These are phyloP conservation scores for Pyrenopolyporus hunteri DNA, from an alignment of 495 filamentous ascomycete species.

Conservation along the genomic window DNA sequence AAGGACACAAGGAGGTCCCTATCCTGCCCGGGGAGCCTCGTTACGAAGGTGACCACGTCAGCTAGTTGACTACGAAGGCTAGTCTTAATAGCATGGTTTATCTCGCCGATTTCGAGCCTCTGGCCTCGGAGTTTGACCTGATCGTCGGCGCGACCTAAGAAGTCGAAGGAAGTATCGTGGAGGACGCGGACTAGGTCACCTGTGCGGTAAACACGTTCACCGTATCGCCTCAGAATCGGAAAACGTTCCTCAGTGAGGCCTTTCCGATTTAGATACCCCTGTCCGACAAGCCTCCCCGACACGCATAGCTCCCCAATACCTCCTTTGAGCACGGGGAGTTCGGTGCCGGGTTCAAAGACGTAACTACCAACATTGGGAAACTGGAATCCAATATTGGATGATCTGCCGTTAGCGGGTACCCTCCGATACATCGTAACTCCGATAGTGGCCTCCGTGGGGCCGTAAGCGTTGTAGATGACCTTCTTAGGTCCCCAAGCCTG, in stretches of 20 bases:
- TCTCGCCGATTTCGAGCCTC: constrained; percentile 77
- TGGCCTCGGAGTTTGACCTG: constrained; percentile 83
- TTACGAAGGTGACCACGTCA: constrained; percentile 70
- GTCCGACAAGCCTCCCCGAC: constrained; percentile 82
- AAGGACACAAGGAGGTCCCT: constrained; percentile 76
- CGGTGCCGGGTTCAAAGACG: constrained; percentile 72
- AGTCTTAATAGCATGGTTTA: constrained; percentile 68
- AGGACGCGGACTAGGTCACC: constrained; percentile 79
- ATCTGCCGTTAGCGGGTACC: constrained; percentile 71
- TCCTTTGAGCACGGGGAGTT: constrained; percentile 74
- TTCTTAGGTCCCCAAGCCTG: constrained; percentile 67
- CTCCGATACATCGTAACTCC: constrained; percentile 80
- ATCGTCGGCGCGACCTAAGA: constrained; percentile 76
- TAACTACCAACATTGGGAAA: constrained; percentile 83
- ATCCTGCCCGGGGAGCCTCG: constrained; percentile 64
- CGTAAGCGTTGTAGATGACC: constrained; percentile 78
- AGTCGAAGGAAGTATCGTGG: constrained; percentile 72
- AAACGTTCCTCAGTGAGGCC: constrained; percentile 71
- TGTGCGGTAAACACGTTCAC: constrained; percentile 71
- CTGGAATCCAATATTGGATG: constrained; percentile 84
- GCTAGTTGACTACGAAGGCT: constrained; percentile 47
- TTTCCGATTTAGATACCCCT: constrained; percentile 81
- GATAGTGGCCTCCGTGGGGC: constrained; percentile 90
- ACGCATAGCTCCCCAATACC: constrained; percentile 87
- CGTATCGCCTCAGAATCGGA: constrained; percentile 57